Base-by-base conservation (phyloP, 345 rosid species). In the Raphanus sativus region DNA sequence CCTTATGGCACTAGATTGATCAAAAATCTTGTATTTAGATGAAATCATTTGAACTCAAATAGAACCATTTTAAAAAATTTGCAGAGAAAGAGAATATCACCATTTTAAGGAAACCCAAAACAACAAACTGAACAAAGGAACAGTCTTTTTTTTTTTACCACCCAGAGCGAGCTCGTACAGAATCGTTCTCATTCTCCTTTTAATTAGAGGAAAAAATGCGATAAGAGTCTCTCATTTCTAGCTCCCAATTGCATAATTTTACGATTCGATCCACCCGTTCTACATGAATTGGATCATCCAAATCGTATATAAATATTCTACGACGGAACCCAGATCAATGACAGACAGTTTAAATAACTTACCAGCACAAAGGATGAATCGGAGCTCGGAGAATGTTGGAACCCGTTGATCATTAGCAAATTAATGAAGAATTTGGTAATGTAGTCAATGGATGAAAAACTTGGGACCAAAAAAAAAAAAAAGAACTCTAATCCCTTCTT, bases 401-500 rank as follows among this genome's bases (percentile, higher is more conserved):
- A 65, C n/a, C 42, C 55, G 62, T 58, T 58, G 72, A 6, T 59
- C 58, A 67, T 16, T 48, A 67, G 17, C 63, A 50, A 73, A 21
- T 21, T 0, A 32, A 71, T 24, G 54, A 71, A 77, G 62, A 45
- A 63, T 36, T 54, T 64, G 12, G 48, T 55, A 59, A 77, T 34
- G 12, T 45, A 25, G 62, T 62, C 32, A 54, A 59, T 0, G 8
- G 4, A 36, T 38, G 70, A 36, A 34, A 67, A 32, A 1, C 16
- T 65, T 74, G 52, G n/a, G 32, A 33, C 45, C 10, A 32, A 29
- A 8, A 11, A 9, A 40, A 48, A 4, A 32, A 45, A 15, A 71
- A 24, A 71, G 38, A 34, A 33, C 36, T 34, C 9, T 38, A 52
- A 71, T 71, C 38, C 61, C 32, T 77, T 77, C 81, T 77, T 77